These are phyloP conservation scores for Arabis alpina DNA, from an alignment of 345 rosid species.

Conservation along the genomic window DNA sequence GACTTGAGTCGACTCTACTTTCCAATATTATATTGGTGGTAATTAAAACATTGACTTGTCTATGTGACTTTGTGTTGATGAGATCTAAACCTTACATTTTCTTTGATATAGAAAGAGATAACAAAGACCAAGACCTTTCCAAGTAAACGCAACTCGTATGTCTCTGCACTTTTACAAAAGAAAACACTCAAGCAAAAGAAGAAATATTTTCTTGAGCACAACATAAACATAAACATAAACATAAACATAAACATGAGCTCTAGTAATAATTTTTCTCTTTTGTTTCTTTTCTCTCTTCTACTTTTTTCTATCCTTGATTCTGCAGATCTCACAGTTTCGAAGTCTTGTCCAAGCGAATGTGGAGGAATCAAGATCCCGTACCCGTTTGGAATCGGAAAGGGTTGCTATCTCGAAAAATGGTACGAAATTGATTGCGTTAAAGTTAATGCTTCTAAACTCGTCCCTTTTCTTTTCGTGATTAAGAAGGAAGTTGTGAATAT, in stretches of 20 bases:
- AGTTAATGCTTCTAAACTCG: not conserved
- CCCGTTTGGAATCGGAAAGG: slow-evolving; percentile 49
- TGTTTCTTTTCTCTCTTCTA: not conserved
- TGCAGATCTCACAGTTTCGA: not conserved
- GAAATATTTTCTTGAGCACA: not conserved
- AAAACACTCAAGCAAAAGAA: not conserved
- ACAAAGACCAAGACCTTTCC: too few species aligned
- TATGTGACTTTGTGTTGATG: too few species aligned
- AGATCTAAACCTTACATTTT: too few species aligned
- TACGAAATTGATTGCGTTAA: slow-evolving; percentile 30
- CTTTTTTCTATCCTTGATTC: not conserved
- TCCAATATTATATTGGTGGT: too few species aligned
- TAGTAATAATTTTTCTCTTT: not conserved
- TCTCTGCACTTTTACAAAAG: not conserved
- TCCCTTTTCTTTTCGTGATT: not conserved
- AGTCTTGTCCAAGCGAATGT: slow-evolving; percentile 33
- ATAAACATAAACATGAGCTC: slow-evolving; percentile 14
- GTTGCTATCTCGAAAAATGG: slow-evolving; percentile 25
- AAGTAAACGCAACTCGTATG: too few species aligned
- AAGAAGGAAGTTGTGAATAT: slow-evolving; percentile 11
- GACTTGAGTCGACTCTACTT: too few species aligned
- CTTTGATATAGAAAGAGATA: too few species aligned
- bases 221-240: too few species aligned
- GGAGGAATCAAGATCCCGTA: slow-evolving; percentile 47
- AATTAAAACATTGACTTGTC: too few species aligned